These are phyloP conservation scores for Phaeoacremonium minimum DNA, from an alignment of 2,329 filamentous ascomycete species.

Conservation along the genomic window DNA sequence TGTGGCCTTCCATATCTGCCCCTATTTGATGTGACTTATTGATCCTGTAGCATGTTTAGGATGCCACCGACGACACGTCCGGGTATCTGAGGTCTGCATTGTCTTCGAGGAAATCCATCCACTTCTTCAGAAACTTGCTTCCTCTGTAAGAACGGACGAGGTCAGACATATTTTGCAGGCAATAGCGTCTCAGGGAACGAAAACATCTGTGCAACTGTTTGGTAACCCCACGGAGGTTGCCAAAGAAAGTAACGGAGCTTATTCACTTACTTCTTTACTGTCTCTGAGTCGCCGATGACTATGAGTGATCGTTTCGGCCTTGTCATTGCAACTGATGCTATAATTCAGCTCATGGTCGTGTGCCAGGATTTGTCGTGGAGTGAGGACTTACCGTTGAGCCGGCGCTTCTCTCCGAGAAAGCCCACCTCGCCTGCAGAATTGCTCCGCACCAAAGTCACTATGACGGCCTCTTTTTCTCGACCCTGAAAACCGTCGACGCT, in stretches of 20 bases:
- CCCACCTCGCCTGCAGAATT: conserved; percentile 85
- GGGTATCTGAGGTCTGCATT: conserved; percentile 88
- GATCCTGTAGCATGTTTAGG: no score
- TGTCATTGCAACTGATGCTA: conserved; percentile 98
- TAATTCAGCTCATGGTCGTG: no score
- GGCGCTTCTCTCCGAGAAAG: conserved; percentile 85
- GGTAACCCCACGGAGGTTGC: no score
- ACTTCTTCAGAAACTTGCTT: conserved; percentile 77
- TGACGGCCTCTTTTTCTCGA: conserved; percentile 90
- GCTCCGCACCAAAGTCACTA: conserved; percentile 91
- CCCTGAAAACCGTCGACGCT: conserved; percentile 95
- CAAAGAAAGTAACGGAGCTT: conserved; percentile 8
- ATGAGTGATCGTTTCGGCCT: conserved; percentile 86
- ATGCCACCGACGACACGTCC: conserved; percentile 46
- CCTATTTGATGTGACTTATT: no score
- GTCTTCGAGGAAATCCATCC: conserved; percentile 91
- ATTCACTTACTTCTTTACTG: conserved; percentile 78
- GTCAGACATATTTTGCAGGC: conserved; percentile 12
- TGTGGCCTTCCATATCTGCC: no score
- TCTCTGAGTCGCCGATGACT: conserved; percentile 91
- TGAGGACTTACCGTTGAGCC: conserved; percentile 72
- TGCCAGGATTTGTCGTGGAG: no score
- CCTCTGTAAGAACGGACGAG: conserved; percentile 51
- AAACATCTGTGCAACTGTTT: conserved; percentile 3
- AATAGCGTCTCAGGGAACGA: conserved; percentile 3